Percentiles rank a stretch among this genome's conserved stretches.
phyloP scores from a whole-genome alignment of 73 alveolate genomes.

The Effrenium voratum region DNA sequence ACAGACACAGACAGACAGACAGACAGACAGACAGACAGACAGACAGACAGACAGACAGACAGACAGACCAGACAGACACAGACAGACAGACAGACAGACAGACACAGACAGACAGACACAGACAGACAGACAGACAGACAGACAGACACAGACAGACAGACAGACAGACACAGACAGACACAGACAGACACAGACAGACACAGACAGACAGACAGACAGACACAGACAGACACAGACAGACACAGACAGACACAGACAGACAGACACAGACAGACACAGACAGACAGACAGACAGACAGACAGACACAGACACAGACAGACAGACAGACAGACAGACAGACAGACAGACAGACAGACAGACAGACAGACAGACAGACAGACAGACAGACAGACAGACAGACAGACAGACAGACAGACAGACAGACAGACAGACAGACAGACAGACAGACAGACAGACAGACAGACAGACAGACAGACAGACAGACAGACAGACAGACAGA shows the following conservation, averaged over 20 bases:
- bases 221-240: background rate
- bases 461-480: background rate
- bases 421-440: background rate
- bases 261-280: background rate
- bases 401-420: background rate
- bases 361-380: background rate
- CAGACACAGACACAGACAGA: background rate
- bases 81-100: background rate
- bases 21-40: background rate
- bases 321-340: background rate
- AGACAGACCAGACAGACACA: background rate
- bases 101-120: background rate
- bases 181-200: background rate
- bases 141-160: background rate
- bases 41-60: background rate
- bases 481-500: background rate
- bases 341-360: background rate
- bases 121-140: background rate
- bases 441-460: background rate
- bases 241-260: background rate
- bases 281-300: background rate
- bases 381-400: background rate
- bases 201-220: background rate
- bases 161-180: background rate
- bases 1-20: background rate